phyloP scores from a whole-genome alignment of 768 basidiomycete species.

The Serendipita vermifera region DNA sequence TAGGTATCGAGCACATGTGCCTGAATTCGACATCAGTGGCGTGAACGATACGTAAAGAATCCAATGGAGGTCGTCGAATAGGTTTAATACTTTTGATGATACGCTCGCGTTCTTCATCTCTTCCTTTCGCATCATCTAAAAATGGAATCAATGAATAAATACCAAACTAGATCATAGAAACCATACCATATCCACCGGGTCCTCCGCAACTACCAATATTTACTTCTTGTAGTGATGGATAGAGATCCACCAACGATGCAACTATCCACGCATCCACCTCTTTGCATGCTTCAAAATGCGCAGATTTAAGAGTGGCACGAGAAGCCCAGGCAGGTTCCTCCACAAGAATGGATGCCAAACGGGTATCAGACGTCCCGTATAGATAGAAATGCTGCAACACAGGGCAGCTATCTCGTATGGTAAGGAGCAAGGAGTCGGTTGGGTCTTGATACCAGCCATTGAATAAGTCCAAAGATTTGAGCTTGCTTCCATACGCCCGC shows the following conservation, averaged over 20 bases:
- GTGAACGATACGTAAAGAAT: background rate
- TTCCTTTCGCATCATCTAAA: background rate
- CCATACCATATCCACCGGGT: background rate
- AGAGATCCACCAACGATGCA: background rate
- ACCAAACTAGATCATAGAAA: background rate
- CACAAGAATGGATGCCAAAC: background rate
- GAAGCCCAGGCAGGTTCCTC: background rate
- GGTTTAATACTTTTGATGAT: background rate
- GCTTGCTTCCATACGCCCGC: background rate
- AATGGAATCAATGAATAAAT: background rate
- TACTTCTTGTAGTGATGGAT: background rate
- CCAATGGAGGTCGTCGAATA: background rate
- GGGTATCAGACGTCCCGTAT: background rate
- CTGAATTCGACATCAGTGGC: constrained; percentile 2
- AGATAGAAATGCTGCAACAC: background rate
- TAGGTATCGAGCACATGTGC: background rate
- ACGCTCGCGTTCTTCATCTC: background rate
- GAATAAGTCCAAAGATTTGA: background rate
- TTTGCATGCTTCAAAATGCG: background rate
- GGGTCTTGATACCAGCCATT: background rate
- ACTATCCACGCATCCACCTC: constrained; percentile 2
- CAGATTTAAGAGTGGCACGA: background rate
- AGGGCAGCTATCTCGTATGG: background rate
- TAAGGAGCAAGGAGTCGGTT: background rate
- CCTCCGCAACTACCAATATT: background rate